Percentiles rank a stretch among this genome's conserved stretches.
Conservation (phyloP, 2,329 filamentous ascomycete species). For the Xylaria arbuscula region DNA sequence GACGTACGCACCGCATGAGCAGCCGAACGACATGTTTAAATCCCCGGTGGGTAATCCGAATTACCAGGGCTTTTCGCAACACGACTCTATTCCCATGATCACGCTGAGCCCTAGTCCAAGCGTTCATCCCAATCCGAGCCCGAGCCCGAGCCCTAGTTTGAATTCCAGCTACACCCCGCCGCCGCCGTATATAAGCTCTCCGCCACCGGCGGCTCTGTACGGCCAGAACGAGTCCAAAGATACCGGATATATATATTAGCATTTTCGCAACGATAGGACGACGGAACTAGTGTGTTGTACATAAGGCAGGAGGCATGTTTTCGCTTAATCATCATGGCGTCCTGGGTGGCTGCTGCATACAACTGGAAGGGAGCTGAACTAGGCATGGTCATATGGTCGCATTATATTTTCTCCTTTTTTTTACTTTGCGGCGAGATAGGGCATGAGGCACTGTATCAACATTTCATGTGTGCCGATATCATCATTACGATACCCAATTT, state of each 20-base stretch:
- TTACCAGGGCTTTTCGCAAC: constrained; percentile 5
- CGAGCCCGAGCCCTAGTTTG: not conserved
- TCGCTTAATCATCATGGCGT: not conserved
- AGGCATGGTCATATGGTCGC: not conserved
- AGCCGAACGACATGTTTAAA: constrained; percentile 5
- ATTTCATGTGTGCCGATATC: constrained; percentile 3
- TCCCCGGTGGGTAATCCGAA: not conserved
- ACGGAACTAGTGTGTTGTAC: not conserved
- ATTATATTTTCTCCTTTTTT: not conserved
- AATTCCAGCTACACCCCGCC: constrained; percentile 1
- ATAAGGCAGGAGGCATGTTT: not conserved
- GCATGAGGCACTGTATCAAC: not conserved
- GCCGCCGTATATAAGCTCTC: constrained; percentile 21
- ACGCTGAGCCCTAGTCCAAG: constrained; percentile 12
- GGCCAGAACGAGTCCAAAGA: constrained; percentile 7
- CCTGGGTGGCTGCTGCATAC: not conserved
- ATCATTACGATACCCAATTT: constrained; percentile 20
- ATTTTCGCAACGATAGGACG: not conserved
- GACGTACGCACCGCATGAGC: not conserved
- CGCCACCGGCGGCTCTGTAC: constrained; percentile 17
- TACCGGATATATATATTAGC: not conserved
- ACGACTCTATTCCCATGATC: constrained; percentile 24
- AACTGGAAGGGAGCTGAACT: not conserved
- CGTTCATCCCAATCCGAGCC: not conserved
- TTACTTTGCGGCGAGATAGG: not conserved